Percentiles rank a stretch among this genome's conserved stretches.
These are phyloP conservation scores for Extremus antarcticus DNA, from an alignment of 495 filamentous ascomycete genomes.

Conservation along the genomic window DNA sequence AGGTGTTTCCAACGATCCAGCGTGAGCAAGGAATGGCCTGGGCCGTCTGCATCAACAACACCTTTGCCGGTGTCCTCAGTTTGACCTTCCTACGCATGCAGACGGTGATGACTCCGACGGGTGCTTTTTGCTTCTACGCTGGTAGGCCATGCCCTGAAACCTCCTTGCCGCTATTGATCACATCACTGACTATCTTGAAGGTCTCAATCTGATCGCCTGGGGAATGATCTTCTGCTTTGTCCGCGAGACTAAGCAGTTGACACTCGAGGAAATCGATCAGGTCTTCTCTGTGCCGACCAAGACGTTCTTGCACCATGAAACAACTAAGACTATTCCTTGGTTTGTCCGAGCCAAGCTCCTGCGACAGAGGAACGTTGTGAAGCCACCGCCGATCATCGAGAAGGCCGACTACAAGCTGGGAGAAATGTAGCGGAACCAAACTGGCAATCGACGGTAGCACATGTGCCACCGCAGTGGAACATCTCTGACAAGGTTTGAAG, in stretches of 20 bases:
- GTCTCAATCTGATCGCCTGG: slow-evolving; percentile 57
- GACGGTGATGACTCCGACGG: slow-evolving; percentile 21
- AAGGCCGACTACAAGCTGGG: background rate
- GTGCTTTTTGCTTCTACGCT: slow-evolving; percentile 48
- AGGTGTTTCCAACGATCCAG: slow-evolving; percentile 28
- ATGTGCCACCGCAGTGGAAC: no score
- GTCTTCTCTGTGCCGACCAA: slow-evolving; percentile 27
- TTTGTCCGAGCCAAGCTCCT: slow-evolving; percentile 61
- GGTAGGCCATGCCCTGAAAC: no score
- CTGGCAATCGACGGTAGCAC: no score
- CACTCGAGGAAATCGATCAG: slow-evolving; percentile 48
- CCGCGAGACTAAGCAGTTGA: slow-evolving; percentile 69
- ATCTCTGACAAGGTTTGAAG: no score
- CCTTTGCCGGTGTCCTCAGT: slow-evolving; percentile 24
- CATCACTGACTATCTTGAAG: no score
- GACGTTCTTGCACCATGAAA: slow-evolving; percentile 32
- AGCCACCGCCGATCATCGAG: slow-evolving; percentile 36
- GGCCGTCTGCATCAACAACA: slow-evolving; percentile 29
- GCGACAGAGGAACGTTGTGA: slow-evolving; percentile 38
- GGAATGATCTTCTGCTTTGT: slow-evolving; percentile 64
- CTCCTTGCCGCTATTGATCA: no score
- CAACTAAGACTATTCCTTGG: slow-evolving; percentile 52
- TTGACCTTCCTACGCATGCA: slow-evolving; percentile 27
- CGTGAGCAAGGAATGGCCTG: slow-evolving; percentile 12
- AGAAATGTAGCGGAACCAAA: no score